Conservation (phyloP, 2,329 filamentous ascomycete genomes). For the Penicillium sp. region DNA sequence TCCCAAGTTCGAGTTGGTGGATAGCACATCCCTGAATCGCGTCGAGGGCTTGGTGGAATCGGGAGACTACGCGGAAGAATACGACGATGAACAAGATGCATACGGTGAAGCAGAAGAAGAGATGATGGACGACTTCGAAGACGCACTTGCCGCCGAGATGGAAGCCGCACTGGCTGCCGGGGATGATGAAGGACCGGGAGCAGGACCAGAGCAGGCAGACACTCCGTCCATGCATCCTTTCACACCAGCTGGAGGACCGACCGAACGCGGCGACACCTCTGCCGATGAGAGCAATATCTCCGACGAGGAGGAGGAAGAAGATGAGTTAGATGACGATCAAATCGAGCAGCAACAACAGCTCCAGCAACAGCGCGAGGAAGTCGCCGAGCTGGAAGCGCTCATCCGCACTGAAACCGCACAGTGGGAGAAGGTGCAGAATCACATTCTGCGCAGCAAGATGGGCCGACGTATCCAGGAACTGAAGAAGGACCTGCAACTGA, state of each 20-base stretch:
- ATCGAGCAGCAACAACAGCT: constrained; percentile 35
- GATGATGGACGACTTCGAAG: constrained; percentile 35
- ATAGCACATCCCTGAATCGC: constrained; percentile 43
- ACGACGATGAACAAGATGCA: constrained; percentile 44
- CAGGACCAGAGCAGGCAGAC: constrained; percentile 21
- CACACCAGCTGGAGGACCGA: constrained; percentile 20
- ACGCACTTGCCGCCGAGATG: constrained; percentile 38
- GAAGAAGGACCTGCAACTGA: constrained; percentile 38
- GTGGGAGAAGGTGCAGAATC: constrained; percentile 35
- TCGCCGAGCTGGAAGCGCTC: constrained; percentile 36
- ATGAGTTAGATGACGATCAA: constrained; percentile 39
- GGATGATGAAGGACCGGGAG: constrained; percentile 25
- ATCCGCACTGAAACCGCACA: constrained; percentile 33
- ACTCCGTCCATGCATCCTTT: constrained; percentile 29
- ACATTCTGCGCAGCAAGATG: constrained; percentile 38
- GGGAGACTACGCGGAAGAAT: constrained; percentile 41
- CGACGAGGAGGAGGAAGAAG: constrained; percentile 30
- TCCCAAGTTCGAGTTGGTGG: constrained; percentile 57
- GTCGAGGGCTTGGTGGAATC: constrained; percentile 37
- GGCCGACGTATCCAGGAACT: constrained; percentile 38
- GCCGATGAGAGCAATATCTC: constrained; percentile 36
- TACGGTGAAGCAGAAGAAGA: constrained; percentile 43
- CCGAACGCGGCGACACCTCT: constrained; percentile 29
- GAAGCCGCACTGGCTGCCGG: constrained; percentile 37
- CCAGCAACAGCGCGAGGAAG: constrained; percentile 40